Percentiles rank a stretch among this genome's conserved stretches.
These are phyloP conservation scores for Colletotrichum gloeosporioides DNA, from an alignment of 2,329 filamentous ascomycete species.

Conservation along the genomic window DNA sequence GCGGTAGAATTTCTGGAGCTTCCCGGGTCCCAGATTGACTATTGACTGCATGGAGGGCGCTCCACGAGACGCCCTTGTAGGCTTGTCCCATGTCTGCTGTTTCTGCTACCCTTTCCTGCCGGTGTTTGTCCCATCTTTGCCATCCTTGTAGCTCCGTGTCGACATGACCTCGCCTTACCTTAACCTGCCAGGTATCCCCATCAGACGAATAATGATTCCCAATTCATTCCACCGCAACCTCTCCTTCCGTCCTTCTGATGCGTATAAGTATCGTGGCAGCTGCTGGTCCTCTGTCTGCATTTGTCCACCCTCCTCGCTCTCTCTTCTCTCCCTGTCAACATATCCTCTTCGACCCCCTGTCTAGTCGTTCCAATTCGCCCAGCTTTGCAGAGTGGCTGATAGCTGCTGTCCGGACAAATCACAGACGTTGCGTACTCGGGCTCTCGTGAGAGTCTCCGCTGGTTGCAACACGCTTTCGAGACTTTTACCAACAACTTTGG, in stretches of 20 bases:
- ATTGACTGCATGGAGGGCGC: neutral
- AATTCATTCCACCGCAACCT: neutral
- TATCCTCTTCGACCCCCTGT: neutral
- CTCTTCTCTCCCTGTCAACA: neutral
- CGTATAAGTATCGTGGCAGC: constrained; percentile 17
- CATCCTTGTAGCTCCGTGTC: neutral
- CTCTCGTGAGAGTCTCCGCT: neutral
- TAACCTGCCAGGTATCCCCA: neutral
- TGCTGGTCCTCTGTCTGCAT: neutral
- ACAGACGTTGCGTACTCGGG: neutral
- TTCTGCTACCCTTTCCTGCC: neutral
- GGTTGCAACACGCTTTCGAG: neutral
- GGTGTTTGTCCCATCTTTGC: constrained; percentile 14
- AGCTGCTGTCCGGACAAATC: neutral
- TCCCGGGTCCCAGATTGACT: constrained; percentile 24
- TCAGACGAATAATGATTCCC: neutral
- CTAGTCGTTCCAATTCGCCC: neutral
- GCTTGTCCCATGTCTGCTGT: neutral
- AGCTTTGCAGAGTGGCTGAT: neutral
- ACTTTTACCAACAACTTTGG: neutral
- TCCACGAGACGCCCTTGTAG: constrained; percentile 23
- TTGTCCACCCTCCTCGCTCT: neutral
- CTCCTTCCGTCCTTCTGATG: neutral
- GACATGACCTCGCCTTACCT: constrained; percentile 6
- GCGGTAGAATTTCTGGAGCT: constrained; percentile 44